Evolutionary conservation across 192 early-diverging fungal genomes (phyloP).

Genomic region (Rhizoclosmatium sp.): DNA sequence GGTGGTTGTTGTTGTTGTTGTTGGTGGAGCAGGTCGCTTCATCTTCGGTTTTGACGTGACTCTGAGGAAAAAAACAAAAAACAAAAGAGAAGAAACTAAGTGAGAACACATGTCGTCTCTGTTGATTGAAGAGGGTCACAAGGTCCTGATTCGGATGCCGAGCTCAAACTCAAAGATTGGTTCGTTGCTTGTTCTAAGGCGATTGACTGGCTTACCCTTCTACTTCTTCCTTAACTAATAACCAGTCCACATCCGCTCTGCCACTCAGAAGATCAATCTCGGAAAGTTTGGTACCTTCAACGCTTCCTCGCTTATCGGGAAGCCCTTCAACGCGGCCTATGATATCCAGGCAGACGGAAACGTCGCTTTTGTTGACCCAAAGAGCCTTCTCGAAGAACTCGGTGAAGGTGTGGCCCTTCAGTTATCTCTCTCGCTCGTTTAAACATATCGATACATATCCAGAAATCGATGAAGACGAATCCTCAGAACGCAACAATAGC

Average conservation of each 20-base stretch:
- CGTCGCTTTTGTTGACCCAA: constrained; percentile 25
- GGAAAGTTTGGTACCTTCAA: constrained; percentile 92
- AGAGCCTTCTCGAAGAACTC: neutral
- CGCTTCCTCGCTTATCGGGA: constrained; percentile 78
- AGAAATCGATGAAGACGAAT: constrained; percentile 57
- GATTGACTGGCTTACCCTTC: constrained; percentile 29
- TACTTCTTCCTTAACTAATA: neutral
- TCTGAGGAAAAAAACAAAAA: neutral
- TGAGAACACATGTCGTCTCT: neutral
- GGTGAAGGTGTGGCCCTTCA: neutral
- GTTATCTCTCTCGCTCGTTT: neutral
- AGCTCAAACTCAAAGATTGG: constrained; percentile 85
- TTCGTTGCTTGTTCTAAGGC: constrained; percentile 58
- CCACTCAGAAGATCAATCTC: constrained; percentile 46
- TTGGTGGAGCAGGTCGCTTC: neutral
- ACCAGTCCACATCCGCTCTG: neutral
- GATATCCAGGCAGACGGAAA: constrained; percentile 72
- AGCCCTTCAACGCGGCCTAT: constrained; percentile 80
- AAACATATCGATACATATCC: constrained; percentile 3
- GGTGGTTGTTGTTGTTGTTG: too few species aligned
- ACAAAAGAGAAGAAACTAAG: neutral
- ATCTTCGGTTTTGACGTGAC: neutral
- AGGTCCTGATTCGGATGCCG: constrained; percentile 82
- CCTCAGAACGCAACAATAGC: constrained; percentile 81
- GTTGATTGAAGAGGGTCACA: constrained; percentile 64